A percentile compares a stretch with the other conserved stretches of the same genome.
Conservation (phyloP, 257 asterid genomes). For the Euphrasia confusa region DNA sequence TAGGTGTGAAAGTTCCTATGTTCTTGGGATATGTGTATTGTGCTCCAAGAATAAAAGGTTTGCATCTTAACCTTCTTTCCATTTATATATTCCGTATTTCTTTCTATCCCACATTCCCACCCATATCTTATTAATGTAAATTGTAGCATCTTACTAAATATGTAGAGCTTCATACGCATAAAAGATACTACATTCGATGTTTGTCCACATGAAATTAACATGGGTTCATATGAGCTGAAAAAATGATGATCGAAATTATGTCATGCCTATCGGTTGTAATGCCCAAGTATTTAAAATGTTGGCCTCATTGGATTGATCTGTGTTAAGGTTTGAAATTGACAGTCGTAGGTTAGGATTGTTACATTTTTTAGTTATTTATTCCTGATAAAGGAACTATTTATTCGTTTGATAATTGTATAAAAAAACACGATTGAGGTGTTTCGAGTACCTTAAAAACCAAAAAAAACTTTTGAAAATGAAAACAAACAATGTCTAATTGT, state of each 20-base stretch:
- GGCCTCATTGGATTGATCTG: neutral
- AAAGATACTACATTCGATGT: neutral
- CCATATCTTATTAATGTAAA: neutral
- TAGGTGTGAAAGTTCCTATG: constrained; percentile 26
- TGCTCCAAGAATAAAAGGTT: constrained; percentile 65
- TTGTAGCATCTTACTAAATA: neutral
- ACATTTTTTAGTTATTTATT: no score
- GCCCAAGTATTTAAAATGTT: constrained; percentile 6
- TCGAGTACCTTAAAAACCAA: neutral
- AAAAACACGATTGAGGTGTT: neutral
- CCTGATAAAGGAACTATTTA: no score
- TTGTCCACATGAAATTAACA: neutral
- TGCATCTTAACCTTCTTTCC: constrained; percentile 16
- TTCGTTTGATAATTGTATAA: neutral
- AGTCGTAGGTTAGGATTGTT: neutral
- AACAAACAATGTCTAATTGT: neutral
- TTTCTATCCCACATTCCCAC: neutral
- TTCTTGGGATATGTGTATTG: constrained; percentile 33
- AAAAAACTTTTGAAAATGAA: neutral
- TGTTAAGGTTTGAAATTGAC: neutral
- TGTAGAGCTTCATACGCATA: constrained; percentile 2
- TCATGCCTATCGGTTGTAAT: constrained; percentile 11
- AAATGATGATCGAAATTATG: constrained; percentile 5
- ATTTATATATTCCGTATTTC: neutral
- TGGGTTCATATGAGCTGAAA: constrained; percentile 13